These are phyloP conservation scores for Cladochytrium replicatum DNA, from an alignment of 192 early-diverging fungal species.

Conservation along the genomic window DNA sequence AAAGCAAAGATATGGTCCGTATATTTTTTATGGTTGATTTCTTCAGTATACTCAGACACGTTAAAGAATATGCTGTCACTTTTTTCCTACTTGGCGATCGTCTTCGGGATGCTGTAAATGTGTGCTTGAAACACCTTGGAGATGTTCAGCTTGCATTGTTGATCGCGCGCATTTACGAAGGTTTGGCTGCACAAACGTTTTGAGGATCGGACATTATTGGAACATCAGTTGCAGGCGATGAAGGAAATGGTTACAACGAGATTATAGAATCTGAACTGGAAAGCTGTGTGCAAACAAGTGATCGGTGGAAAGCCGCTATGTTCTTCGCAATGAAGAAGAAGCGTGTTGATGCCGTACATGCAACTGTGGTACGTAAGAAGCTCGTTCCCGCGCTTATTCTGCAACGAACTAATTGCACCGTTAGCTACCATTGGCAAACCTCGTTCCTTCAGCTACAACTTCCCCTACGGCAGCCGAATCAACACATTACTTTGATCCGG, in stretches of 20 bases:
- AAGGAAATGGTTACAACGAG: constrained; percentile 14
- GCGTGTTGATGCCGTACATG: constrained; percentile 44
- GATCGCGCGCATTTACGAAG: constrained; percentile 85
- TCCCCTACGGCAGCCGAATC: constrained; percentile 9
- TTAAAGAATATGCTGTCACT: constrained; percentile 77
- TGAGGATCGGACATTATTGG: neutral
- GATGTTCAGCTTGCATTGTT: constrained; percentile 89
- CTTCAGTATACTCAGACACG: constrained; percentile 6
- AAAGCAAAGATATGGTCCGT: constrained; percentile 78
- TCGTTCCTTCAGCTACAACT: constrained; percentile 4
- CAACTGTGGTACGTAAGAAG: constrained; percentile 40
- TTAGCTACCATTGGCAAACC: constrained; percentile 19
- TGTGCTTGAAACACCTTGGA: constrained; percentile 83
- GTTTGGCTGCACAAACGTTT: constrained; percentile 37
- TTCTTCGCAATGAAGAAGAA: constrained; percentile 48
- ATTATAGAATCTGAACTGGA: constrained; percentile 46
- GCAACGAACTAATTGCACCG: constrained; percentile 4
- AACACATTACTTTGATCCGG: constrained; percentile 45
- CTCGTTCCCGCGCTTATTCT: neutral
- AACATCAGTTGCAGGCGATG: constrained; percentile 5
- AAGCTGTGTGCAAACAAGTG: constrained; percentile 39
- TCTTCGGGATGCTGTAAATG: constrained; percentile 81
- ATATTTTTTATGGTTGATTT: neutral
- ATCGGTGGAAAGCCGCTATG: constrained; percentile 56
- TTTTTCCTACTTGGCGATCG: constrained; percentile 89